Base-by-base conservation (phyloP, 345 rosid species). In the Lenwebbia sp. region DNA sequence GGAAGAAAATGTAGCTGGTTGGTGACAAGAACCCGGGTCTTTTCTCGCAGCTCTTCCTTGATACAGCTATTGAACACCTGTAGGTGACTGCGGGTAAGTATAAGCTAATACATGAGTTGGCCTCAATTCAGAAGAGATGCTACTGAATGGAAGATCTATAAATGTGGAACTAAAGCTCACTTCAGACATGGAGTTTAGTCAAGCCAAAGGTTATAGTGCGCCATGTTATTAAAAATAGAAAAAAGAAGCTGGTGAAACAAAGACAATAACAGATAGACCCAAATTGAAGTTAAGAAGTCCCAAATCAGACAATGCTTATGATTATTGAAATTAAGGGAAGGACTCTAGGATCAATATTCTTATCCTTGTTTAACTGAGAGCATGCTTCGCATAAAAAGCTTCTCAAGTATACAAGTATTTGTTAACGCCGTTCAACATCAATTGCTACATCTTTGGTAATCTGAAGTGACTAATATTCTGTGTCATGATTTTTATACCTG, bases 401-500 rank as follows among this genome's bases (percentile, higher is more conserved):
- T 65, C 30, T 65, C 41, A 0, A 30, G 23, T 15, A 30, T 1
- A 30, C 75, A 7, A 30, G 40, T 62, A 30, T 7, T 7, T 28
- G 41, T 65, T 65, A 41, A 65, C 3, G 41, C 41, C 23, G 5
- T 65, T 3, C 41, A 65, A 65, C 76, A 65, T 65, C 23, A 65
- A 65, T 65, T 3, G 21, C 75, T 30, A 62, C 75, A 7, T 17
- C 22, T 62, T 7, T 7, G 33, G 41, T 3, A 15, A 62, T 60
- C 19, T 28, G 22, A 30, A 14, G 75, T 9, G 3, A 62, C 41
- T 30, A 28, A 30, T 65, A 15, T 17, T 65, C 23, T 30, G 41
- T 30, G 75, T 65, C 76, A 33, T 7, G 41, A 81, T 44, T 81
- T 50, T n/a, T 51, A 28, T 92, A 96, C 99, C 98, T 96, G 97